A percentile compares a stretch with the other conserved stretches of the same genome.
Conservation (phyloP, 2,329 filamentous ascomycete genomes). For the Cadophora sp. region DNA sequence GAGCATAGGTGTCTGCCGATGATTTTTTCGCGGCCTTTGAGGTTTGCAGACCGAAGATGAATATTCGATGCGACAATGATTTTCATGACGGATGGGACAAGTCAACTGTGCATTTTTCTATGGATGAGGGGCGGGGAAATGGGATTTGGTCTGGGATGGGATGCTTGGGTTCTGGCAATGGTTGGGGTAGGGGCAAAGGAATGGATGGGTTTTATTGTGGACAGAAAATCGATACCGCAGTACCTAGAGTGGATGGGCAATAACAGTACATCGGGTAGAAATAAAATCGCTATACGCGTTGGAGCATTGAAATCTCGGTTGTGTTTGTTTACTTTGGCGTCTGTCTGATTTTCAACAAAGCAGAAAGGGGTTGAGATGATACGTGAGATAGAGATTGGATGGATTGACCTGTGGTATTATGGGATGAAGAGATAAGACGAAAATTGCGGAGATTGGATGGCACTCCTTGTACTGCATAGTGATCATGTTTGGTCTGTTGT, state of each 20-base stretch:
- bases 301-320: no score
- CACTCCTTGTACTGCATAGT: not conserved
- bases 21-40: not conserved
- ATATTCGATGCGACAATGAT: not conserved
- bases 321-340: no score
- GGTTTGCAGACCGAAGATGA: not conserved
- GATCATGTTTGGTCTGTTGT: not conserved
- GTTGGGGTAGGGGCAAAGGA: not conserved
- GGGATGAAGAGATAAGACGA: not conserved
- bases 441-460: not conserved
- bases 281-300: no score
- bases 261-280: not conserved
- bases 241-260: not conserved
- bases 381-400: not conserved
- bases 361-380: not conserved
- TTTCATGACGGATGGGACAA: not conserved
- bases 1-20: not conserved
- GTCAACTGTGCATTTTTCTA: not conserved
- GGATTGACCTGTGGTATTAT: not conserved
- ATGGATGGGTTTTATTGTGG: no score
- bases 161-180: not conserved
- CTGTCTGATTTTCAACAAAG: no score
- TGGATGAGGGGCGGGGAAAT: not conserved
- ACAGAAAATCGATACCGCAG: not conserved
- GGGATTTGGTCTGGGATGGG: not conserved